These are phyloP conservation scores for Pelargonium citronellum DNA, from an alignment of 441 rosid species.

Conservation along the genomic window DNA sequence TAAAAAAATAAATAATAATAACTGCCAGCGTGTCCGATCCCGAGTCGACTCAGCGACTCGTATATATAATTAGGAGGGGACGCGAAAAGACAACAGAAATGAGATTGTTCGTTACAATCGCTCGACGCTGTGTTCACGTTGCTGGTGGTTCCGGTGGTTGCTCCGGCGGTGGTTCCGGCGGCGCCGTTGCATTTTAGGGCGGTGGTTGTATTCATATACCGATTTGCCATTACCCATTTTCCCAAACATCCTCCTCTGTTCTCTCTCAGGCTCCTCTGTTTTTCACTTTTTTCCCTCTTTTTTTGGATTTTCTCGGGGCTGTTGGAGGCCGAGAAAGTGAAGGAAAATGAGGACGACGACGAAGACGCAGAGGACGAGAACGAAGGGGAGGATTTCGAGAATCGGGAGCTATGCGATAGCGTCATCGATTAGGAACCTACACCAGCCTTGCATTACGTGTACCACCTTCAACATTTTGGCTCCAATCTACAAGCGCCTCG, in stretches of 20 bases:
- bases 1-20: too few species aligned
- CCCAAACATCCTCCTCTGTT: too few species aligned
- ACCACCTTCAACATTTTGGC: constrained; percentile 92
- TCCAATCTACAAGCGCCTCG: constrained; percentile 80
- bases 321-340: not conserved
- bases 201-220: too few species aligned
- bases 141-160: not conserved
- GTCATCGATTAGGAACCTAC: constrained; percentile 61
- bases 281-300: not conserved
- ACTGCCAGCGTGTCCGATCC: not conserved
- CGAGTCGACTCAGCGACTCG: not conserved
- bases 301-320: not conserved
- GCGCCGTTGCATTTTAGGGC: not conserved
- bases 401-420: constrained; percentile 86
- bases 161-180: not conserved
- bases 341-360: not conserved
- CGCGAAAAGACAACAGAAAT: constrained; percentile 3
- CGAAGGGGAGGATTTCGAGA: constrained; percentile 54
- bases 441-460: constrained; percentile 73
- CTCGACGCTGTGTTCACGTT: not conserved
- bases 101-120: not conserved
- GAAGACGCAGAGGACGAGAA: constrained; percentile 22
- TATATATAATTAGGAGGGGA: not conserved
- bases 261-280: not conserved
- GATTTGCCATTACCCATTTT: too few species aligned